phyloP scores from a whole-genome alignment of 164 flowering plant species.

The Litsea cubeba region DNA sequence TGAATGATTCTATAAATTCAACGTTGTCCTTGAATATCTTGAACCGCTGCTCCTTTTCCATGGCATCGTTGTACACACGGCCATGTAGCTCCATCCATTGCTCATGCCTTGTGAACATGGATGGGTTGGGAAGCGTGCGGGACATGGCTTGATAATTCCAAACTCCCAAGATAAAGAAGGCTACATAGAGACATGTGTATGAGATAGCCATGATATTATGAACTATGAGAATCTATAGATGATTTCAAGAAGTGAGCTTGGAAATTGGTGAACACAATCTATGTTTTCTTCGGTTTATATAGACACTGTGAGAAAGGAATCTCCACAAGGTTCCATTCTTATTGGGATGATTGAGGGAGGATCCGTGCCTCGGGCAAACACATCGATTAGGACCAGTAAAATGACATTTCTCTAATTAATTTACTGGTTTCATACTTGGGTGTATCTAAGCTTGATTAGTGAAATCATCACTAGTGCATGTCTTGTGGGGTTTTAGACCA shows the following conservation, averaged over 20 bases:
- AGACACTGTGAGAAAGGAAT: not conserved
- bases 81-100: constrained; percentile 17
- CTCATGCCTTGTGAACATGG: constrained; percentile 10
- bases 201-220: not conserved
- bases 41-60: constrained; percentile 9
- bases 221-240: not conserved
- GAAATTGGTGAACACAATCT: not conserved
- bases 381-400: no score
- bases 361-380: no score
- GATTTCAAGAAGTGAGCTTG: not conserved
- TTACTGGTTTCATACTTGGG: no score
- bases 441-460: no score
- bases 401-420: no score
- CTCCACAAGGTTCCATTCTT: no score
- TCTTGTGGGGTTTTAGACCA: no score
- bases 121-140: constrained; percentile 1
- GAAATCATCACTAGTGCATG: no score
- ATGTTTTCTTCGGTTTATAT: not conserved
- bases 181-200: not conserved
- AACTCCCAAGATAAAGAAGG: constrained; percentile 2
- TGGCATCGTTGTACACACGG: constrained; percentile 8
- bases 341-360: no score
- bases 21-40: constrained; percentile 13
- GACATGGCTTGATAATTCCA: constrained; percentile 13
- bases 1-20: constrained; percentile 10